Conservation (phyloP, 1,139 yeast genomes). For the Magnusiomyces fungicola region DNA sequence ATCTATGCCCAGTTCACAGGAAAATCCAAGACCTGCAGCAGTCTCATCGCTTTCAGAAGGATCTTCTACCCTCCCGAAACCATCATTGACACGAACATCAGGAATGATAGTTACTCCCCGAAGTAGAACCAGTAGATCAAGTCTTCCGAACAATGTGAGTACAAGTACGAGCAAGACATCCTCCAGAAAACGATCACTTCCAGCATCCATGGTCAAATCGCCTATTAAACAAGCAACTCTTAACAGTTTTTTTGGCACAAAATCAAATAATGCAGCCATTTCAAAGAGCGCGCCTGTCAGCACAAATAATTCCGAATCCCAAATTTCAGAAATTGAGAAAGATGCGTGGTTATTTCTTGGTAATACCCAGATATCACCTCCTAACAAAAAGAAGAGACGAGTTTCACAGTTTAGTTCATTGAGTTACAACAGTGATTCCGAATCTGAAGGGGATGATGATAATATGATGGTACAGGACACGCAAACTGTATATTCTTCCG, state of each 20-base stretch:
- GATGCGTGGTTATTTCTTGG: not conserved
- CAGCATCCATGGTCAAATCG: not conserved
- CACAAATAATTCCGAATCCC: not conserved
- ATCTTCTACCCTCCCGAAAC: no score
- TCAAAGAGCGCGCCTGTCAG: not conserved
- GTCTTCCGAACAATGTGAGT: no score
- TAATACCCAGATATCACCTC: not conserved
- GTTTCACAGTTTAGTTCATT: conserved; percentile 7
- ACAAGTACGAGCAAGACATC: no score
- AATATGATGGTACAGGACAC: not conserved
- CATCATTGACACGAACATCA: no score
- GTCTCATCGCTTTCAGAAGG: no score
- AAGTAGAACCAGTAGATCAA: not conserved
- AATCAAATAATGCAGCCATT: not conserved
- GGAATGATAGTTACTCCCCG: no score
- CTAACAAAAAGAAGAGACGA: conserved; percentile 7
- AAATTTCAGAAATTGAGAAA: not conserved
- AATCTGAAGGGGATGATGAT: conserved; percentile 7
- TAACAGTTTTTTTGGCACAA: not conserved
- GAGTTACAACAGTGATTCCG: conserved; percentile 10
- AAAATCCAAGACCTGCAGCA: no score
- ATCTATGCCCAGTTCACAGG: no score
- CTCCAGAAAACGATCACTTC: not conserved
- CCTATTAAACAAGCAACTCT: not conserved
- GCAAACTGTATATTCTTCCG: conserved; percentile 1